phyloP scores from a whole-genome alignment of 2,329 filamentous ascomycete species.

The Hypoxylon sp. region DNA sequence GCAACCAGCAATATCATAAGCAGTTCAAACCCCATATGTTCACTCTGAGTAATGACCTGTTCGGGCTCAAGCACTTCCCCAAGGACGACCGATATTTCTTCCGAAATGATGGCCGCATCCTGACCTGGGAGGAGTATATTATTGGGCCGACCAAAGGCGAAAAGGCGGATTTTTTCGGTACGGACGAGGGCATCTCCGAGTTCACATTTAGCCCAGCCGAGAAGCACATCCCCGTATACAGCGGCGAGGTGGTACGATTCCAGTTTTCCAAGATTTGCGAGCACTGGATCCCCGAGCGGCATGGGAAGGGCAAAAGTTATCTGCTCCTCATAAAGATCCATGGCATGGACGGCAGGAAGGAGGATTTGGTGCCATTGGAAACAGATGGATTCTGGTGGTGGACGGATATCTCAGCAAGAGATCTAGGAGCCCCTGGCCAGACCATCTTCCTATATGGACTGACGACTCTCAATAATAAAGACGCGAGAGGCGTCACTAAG shows the following conservation, averaged over 20 bases:
- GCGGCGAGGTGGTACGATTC: conserved; percentile 76
- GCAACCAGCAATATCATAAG: conserved; percentile 72
- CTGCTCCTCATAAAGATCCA: conserved; percentile 78
- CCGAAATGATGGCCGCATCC: conserved; percentile 76
- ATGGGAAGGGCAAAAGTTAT: conserved; percentile 76
- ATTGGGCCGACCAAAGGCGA: conserved; percentile 69
- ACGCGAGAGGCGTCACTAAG: conserved; percentile 65
- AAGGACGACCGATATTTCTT: conserved; percentile 77
- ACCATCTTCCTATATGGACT: conserved; percentile 76
- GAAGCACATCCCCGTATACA: conserved; percentile 73
- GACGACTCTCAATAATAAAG: conserved; percentile 61
- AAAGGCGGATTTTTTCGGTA: conserved; percentile 63
- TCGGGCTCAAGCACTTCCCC: conserved; percentile 87
- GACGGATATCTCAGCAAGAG: conserved; percentile 77
- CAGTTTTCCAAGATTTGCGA: conserved; percentile 84
- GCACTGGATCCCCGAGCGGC: conserved; percentile 83
- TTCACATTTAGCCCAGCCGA: conserved; percentile 73
- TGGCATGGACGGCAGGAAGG: conserved; percentile 75
- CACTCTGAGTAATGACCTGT: conserved; percentile 78
- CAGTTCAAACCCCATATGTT: conserved; percentile 76
- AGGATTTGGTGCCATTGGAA: conserved; percentile 79
- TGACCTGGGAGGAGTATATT: conserved; percentile 87
- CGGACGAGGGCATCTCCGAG: conserved; percentile 67
- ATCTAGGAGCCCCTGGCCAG: conserved; percentile 79
- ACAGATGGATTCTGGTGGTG: conserved; percentile 88